phyloP scores from a whole-genome alignment of 192 early-diverging fungal genomes.

The Podila verticillata region DNA sequence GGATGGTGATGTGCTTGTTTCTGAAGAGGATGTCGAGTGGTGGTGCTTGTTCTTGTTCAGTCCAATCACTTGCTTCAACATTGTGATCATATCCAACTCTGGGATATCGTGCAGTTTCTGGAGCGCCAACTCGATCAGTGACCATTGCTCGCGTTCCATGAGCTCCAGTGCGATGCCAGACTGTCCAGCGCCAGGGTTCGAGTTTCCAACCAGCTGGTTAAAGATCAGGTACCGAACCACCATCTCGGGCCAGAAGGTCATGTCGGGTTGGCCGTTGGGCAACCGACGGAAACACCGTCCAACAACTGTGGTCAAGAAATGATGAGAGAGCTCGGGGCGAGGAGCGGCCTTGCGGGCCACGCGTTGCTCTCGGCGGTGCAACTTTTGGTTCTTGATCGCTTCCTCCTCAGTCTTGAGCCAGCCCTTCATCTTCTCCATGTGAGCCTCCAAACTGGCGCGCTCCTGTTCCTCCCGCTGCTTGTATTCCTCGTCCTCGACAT shows the following conservation, averaged over 20 bases:
- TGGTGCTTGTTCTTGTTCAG: slow-evolving; percentile 35
- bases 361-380: slow-evolving; percentile 18
- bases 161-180: slow-evolving; percentile 47
- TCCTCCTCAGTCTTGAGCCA: slow-evolving; percentile 29
- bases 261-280: slow-evolving; percentile 41
- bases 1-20: not conserved
- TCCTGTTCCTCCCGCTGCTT: slow-evolving; percentile 25
- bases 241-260: slow-evolving; percentile 52
- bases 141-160: slow-evolving; percentile 58
- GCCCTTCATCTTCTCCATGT: slow-evolving; percentile 10
- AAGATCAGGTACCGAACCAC: slow-evolving; percentile 52
- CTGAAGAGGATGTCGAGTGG: not conserved
- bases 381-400: slow-evolving; percentile 23
- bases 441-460: slow-evolving; percentile 11
- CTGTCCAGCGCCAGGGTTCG: slow-evolving; percentile 47
- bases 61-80: slow-evolving; percentile 53
- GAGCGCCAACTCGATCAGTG: slow-evolving; percentile 52
- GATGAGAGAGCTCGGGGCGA: slow-evolving; percentile 52
- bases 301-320: slow-evolving; percentile 45
- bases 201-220: slow-evolving; percentile 47
- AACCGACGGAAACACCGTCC: slow-evolving; percentile 37
- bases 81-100: slow-evolving; percentile 53
- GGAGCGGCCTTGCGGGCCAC: slow-evolving; percentile 25
- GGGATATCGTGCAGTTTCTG: slow-evolving; percentile 58
- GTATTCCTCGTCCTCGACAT: slow-evolving; percentile 26